Evolutionary conservation across 768 basidiomycete species (phyloP).

Genomic region (Termitomyces titanicus): DNA sequence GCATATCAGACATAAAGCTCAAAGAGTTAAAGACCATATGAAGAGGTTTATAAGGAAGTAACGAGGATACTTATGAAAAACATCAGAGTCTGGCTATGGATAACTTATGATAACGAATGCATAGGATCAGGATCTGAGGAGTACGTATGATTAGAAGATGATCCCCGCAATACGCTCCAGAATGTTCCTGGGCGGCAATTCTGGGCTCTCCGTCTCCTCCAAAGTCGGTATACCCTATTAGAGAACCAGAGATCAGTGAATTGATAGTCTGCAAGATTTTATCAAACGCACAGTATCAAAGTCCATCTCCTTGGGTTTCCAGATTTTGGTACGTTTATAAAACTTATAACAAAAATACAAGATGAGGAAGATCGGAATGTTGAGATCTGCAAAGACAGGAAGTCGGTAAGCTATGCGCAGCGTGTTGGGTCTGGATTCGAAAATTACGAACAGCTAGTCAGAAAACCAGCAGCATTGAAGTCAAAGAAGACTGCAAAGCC

Average conservation of each 20-base stretch:
- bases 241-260: neutral
- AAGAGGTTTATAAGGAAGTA: neutral
- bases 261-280: no score
- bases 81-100: no score
- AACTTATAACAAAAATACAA: constrained; percentile 46
- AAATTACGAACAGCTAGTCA: constrained; percentile 35
- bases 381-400: constrained; percentile 30
- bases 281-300: constrained; percentile 54
- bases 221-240: constrained; percentile 59
- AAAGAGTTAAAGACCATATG: no score
- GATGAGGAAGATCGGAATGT: constrained; percentile 41
- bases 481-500: constrained; percentile 61
- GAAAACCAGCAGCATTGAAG: constrained; percentile 51
- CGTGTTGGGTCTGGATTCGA: neutral
- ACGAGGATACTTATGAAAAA: no score
- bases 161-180: constrained; percentile 44
- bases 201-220: constrained; percentile 64
- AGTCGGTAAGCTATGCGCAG: neutral
- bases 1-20: no score
- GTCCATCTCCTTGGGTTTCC: constrained; percentile 66
- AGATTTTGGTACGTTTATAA: constrained; percentile 36
- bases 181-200: constrained; percentile 46
- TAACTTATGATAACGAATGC: neutral
- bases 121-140: neutral
- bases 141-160: constrained; percentile 42